A percentile compares a stretch with the other conserved stretches of the same genome.
These are phyloP conservation scores for Trebouxia sp. DNA, from an alignment of 139 green algal genomes.

Conservation along the genomic window DNA sequence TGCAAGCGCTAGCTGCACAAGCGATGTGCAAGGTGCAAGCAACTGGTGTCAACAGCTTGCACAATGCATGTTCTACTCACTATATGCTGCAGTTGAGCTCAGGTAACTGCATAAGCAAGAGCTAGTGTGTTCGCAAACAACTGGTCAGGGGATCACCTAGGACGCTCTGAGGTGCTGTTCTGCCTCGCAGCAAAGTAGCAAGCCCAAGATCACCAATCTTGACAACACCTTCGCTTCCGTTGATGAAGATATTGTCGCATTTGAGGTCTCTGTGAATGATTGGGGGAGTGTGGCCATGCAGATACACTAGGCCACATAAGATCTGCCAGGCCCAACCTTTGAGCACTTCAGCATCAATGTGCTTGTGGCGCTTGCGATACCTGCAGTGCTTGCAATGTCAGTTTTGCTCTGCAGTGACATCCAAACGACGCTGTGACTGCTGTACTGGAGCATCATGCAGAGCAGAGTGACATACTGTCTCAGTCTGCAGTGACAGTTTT, in stretches of 20 bases:
- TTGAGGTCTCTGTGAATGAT: slow-evolving; percentile 89
- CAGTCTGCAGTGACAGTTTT: neutral
- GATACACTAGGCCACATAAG: slow-evolving; percentile 95
- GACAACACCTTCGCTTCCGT: slow-evolving; percentile 90
- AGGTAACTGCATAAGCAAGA: neutral
- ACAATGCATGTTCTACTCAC: neutral
- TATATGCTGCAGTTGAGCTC: neutral
- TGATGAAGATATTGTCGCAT: slow-evolving; percentile 97
- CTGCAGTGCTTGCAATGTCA: slow-evolving; percentile 50
- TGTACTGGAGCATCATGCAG: too few relatives aligned
- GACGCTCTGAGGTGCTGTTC: slow-evolving; percentile 89
- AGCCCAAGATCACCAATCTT: slow-evolving; percentile 99
- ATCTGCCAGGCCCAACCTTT: slow-evolving; percentile 98
- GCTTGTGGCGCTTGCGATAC: slow-evolving; percentile 95
- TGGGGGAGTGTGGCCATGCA: slow-evolving; percentile 88
- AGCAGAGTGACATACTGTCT: too few relatives aligned
- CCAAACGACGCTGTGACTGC: neutral
- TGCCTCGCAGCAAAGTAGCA: slow-evolving; percentile 86
- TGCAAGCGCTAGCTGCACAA: neutral
- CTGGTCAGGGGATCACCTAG: slow-evolving; percentile 57
- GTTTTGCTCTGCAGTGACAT: too few relatives aligned
- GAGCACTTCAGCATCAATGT: slow-evolving; percentile 86
- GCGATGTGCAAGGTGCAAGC: too few relatives aligned
- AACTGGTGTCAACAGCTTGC: neutral
- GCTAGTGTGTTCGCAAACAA: neutral